phyloP scores from a whole-genome alignment of 176 grass and related monocot genomes.

The Puya raimondii region DNA sequence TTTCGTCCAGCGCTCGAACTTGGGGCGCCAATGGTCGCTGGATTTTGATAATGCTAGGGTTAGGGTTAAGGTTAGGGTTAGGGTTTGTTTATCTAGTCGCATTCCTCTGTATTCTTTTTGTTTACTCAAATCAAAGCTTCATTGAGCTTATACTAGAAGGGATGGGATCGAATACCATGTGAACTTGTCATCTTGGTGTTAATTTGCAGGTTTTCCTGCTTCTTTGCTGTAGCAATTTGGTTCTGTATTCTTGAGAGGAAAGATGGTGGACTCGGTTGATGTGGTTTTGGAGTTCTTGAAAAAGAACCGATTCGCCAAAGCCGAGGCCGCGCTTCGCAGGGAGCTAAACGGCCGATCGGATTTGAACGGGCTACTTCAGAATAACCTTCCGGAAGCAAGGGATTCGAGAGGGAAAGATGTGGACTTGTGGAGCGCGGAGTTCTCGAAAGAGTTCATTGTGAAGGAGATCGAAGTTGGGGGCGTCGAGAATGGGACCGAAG shows the following conservation, averaged over 20 bases:
- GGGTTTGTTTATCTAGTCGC: neutral
- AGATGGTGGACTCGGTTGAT: conserved; percentile 29
- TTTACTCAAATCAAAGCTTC: too few relatives aligned
- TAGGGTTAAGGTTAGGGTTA: conserved; percentile 6
- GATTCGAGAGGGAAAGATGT: neutral
- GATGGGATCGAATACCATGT: neutral
- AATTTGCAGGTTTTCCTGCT: conserved; percentile 7
- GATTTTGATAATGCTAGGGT: neutral
- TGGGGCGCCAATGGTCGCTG: neutral
- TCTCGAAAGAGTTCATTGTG: conserved; percentile 78
- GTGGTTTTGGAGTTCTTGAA: conserved; percentile 26
- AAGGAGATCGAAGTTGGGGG: conserved; percentile 82
- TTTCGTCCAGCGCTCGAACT: neutral
- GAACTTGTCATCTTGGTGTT: neutral
- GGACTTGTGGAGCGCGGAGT: conserved; percentile 25
- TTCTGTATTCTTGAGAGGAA: neutral
- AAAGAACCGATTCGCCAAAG: conserved; percentile 21
- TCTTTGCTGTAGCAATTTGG: neutral
- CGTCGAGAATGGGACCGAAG: conserved; percentile 27
- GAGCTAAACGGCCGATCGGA: conserved; percentile 19
- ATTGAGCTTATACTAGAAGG: neutral
- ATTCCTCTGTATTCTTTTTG: neutral
- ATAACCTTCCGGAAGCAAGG: conserved; percentile 1
- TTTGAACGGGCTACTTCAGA: conserved; percentile 12
- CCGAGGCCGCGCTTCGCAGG: conserved; percentile 16